Conservation (phyloP, 2,329 filamentous ascomycete species). For the Colletotrichum spinosum region DNA sequence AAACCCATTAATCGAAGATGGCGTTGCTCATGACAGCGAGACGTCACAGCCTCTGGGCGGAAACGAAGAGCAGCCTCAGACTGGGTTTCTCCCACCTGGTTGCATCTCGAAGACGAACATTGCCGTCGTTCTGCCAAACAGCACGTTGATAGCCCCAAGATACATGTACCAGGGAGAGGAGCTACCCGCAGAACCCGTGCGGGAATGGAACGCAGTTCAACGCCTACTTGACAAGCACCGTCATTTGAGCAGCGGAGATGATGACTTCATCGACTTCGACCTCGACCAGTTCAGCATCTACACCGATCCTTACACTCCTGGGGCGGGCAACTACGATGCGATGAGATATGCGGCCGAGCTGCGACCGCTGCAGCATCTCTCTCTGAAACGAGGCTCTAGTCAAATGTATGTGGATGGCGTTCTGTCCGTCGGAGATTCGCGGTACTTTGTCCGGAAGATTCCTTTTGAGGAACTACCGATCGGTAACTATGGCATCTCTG, state of each 20-base stretch:
- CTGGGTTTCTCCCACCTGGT: not conserved
- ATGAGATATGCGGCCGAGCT: slow-evolving; percentile 57
- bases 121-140: slow-evolving; percentile 19
- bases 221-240: slow-evolving; percentile 42
- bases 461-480: slow-evolving; percentile 71
- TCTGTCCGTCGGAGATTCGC: slow-evolving; percentile 56
- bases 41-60: not conserved
- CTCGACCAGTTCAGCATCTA: slow-evolving; percentile 72
- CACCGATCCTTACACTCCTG: slow-evolving; percentile 47
- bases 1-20: too few species aligned
- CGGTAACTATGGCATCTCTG: slow-evolving; percentile 69
- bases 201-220: slow-evolving; percentile 48
- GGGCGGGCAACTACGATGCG: not conserved
- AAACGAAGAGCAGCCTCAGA: slow-evolving; percentile 1
- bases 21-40: too few species aligned
- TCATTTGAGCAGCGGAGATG: slow-evolving; percentile 34
- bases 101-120: not conserved
- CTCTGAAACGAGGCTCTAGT: slow-evolving; percentile 45
- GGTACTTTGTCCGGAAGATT: slow-evolving; percentile 65
- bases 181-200: slow-evolving; percentile 39
- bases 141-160: slow-evolving; percentile 20
- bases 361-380: slow-evolving; percentile 65
- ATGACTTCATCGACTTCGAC: slow-evolving; percentile 59
- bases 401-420: slow-evolving; percentile 70
- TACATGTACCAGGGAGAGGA: slow-evolving; percentile 41